Evolutionary conservation across 164 flowering plant species (phyloP), one percentile per base, ranked within the genome.

Genomic region (Malania oleifera): DNA sequence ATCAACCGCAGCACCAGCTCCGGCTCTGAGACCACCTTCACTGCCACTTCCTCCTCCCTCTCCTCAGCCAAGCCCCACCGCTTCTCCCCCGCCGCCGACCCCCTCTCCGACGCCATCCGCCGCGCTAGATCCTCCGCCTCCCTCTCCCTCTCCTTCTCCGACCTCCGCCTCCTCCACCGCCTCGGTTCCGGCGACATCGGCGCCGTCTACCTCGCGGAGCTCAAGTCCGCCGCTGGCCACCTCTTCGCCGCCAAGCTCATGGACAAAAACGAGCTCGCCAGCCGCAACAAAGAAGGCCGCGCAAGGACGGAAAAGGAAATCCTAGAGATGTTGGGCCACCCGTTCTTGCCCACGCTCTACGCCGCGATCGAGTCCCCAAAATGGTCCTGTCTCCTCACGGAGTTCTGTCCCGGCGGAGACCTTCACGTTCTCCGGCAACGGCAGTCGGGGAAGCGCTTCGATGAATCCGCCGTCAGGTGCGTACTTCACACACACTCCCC

Each of bases 401-500:
- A 87, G 77, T 87, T 83, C 61, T 87, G 96, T 64, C 83, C 89
- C 62, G 96, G 96, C 57, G 91, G 91, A 26, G 91, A 87, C 58
- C 80, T 87, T 5, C 96, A 87, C 60, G 83, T 83, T 11, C 82
- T 87, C 69, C 79, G 96, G 18, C 96, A 87, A 43, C 73, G 79
- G 0, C 96, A 85, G 56, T 77, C 78, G 4, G 66, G 60, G 11
- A 83, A 75, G 40, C 78, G 89, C 5, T 87, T 85, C 66, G 56
- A 63, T 1, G 89, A 85, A 17, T 19, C 80, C 1, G 87, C 91
- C 25, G 88, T 79, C 68, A 75, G 91, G 96, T 87, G 46, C 59
- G 75, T 64, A 63, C 29, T 18, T 59, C 3, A 2, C 47, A 31
- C 47, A n/a, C 47, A 39, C 37, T 14, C 11, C 43, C 43, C 2